Conservation (phyloP, 1,139 yeast genomes). For the Geotrichum citri-aurantii region DNA sequence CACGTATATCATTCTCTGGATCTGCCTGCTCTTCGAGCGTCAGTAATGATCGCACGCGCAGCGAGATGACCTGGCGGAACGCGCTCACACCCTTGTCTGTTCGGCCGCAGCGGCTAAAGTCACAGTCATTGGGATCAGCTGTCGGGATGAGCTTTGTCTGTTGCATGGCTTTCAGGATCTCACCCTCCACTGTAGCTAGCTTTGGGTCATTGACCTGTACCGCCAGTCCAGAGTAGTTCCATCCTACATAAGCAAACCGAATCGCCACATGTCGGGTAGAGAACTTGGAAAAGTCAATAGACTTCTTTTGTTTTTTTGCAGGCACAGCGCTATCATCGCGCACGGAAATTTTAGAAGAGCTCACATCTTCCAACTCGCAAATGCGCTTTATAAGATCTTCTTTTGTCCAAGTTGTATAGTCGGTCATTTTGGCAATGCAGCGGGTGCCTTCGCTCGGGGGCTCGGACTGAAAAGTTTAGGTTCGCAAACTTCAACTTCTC, state of each 20-base stretch:
- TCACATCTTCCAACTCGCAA: conserved; percentile 42
- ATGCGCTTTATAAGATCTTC: conserved; percentile 49
- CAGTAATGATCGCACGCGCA: conserved; percentile 66
- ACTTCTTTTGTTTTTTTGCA: conserved; percentile 36
- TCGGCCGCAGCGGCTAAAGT: conserved; percentile 89
- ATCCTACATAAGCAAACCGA: conserved; percentile 45
- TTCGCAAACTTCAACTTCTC: conserved; percentile 2
- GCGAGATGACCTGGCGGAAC: conserved; percentile 85
- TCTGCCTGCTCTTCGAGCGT: conserved; percentile 52
- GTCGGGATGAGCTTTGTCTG: conserved; percentile 62
- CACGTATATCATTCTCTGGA: conserved; percentile 53
- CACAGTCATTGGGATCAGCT: conserved; percentile 52
- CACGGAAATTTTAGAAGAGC: neutral
- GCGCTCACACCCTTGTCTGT: conserved; percentile 98
- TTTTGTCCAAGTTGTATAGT: conserved; percentile 41
- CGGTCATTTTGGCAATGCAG: conserved; percentile 1
- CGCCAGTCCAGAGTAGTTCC: conserved; percentile 91
- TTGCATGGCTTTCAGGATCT: conserved; percentile 62
- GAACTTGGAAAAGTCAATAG: conserved; percentile 64
- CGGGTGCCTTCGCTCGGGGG: neutral
- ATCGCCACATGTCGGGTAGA: conserved; percentile 70
- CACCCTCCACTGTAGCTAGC: conserved; percentile 82
- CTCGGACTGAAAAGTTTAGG: neutral
- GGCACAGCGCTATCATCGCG: conserved; percentile 1
- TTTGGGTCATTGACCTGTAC: conserved; percentile 61